These are phyloP conservation scores for Trametes cingulata DNA, from an alignment of 768 basidiomycete genomes.

Conservation along the genomic window DNA sequence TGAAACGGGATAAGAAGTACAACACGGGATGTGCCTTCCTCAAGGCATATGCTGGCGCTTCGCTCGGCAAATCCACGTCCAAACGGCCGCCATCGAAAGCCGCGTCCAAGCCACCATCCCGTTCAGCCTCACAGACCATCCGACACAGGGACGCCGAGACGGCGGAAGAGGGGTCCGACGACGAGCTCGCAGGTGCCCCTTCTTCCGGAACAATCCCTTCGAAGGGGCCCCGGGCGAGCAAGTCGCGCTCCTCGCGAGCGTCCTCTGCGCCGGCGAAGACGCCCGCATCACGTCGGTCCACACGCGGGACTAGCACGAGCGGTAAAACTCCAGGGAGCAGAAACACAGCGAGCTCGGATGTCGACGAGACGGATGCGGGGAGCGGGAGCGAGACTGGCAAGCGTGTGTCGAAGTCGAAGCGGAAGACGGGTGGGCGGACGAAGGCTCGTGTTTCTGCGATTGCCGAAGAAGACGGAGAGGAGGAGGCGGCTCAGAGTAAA, in stretches of 20 bases:
- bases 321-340: conserved; percentile 21
- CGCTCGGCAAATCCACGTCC: conserved; percentile 24
- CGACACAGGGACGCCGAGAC: conserved; percentile 10
- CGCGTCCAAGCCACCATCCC: conserved; percentile 27
- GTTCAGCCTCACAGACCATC: conserved; percentile 23
- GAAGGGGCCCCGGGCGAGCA: conserved; percentile 12
- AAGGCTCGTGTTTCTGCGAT: conserved; percentile 32
- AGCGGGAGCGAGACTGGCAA: conserved; percentile 31
- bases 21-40: conserved; percentile 47
- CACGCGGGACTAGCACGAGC: conserved; percentile 17
- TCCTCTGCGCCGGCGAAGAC: conserved; percentile 25
- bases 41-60: conserved; percentile 16
- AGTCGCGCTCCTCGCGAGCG: conserved; percentile 18
- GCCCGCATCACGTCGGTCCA: conserved; percentile 25
- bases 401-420: conserved; percentile 28
- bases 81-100: conserved; percentile 32
- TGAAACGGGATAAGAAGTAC: conserved; percentile 58
- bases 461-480: conserved; percentile 33
- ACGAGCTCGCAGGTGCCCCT: conserved; percentile 24
- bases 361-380: conserved; percentile 27
- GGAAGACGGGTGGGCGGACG: conserved; percentile 27
- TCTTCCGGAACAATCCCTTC: conserved; percentile 9
- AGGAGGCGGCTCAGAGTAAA: conserved; percentile 14
- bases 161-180: conserved; percentile 28
- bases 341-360: conserved; percentile 19